Evolutionary conservation across 2,329 filamentous ascomycete genomes (phyloP), one percentile per base, ranked within the genome.

Genomic region (Tolypocladium endophyticum): DNA sequence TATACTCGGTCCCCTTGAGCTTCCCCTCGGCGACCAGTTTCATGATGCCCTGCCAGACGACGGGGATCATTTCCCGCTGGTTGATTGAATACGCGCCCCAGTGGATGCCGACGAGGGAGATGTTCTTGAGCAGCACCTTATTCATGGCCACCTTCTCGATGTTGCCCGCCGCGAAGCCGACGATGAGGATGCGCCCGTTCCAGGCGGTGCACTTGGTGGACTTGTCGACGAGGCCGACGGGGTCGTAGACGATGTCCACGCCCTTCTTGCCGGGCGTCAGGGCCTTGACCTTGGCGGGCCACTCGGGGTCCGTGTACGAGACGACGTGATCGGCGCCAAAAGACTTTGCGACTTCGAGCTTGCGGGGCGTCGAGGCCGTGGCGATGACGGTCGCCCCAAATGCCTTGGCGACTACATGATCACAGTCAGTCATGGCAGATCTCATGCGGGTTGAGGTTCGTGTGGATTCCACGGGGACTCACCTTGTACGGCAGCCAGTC

Each of bases 91-190:
- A 97, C 60, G 87, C 86, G 16, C 93, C 93, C 93, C 93, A 97
- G 76, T 96, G 90, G 68, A 97, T 77, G 1, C 93, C 93, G 1
- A 97, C 89, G 16, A 97, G 78, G 63, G 86, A 88, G 64, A 97
- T 93, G 72, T 97, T 97, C 82, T 97, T 97, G 66, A 97, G 76
- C 63, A 97, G 75, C 33, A 97, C 90, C 73, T 93, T 87, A 73
- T 97, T 97, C 78, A 95, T 86, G 16, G 92, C 89, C 50, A 97
- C 85, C 76, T 94, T 95, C 75, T 97, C 93, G 65, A 97, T 96
- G 57, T 79, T 80, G 41, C 75, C 75, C 1, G 72, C 75, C 0
- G 92, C 92, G 70, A 97, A 97, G 0, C 93, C 93, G 65, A 97
- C 87, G 6, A 97, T 85, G 52, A 97, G 76, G 59, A 97, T 81